Evolutionary conservation across 352 stramenopile genomes (phyloP).

Genomic region (Pythium sp.): DNA sequence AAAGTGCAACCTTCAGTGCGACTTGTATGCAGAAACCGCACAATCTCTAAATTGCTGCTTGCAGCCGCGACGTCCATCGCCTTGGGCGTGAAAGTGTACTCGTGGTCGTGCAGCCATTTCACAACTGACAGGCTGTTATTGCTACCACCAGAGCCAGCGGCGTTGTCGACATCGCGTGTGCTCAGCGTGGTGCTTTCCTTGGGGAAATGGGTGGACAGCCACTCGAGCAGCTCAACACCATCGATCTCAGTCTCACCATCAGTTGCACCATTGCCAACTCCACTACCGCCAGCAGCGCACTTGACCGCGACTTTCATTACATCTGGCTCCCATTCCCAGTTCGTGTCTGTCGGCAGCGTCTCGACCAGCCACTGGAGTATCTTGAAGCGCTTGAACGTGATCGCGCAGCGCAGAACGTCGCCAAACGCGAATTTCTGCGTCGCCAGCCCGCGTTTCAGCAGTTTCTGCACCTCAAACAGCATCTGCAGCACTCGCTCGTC

Average conservation of each 20-base stretch:
- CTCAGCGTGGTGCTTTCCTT: constrained; percentile 3
- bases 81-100: constrained; percentile 10
- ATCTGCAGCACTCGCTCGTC: constrained; percentile 4
- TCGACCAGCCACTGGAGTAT: constrained; percentile 13
- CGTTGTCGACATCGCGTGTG: not conserved
- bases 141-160: not conserved
- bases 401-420: constrained; percentile 9
- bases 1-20: constrained; percentile 15
- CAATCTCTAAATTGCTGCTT: constrained; percentile 7
- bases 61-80: constrained; percentile 17
- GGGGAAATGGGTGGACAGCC: constrained; percentile 1
- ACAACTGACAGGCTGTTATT: not conserved
- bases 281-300: not conserved
- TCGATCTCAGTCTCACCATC: not conserved
- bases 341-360: not conserved
- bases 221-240: constrained; percentile 12
- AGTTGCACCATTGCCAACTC: not conserved
- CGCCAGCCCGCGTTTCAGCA: not conserved
- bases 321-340: constrained; percentile 11
- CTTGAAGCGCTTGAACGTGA: not conserved
- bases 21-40: constrained; percentile 14
- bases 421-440: constrained; percentile 7
- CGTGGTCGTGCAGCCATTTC: constrained; percentile 10
- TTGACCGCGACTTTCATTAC: constrained; percentile 9
- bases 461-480: not conserved